Percentiles rank a stretch among this genome's conserved stretches.
Conservation (phyloP, 768 basidiomycete genomes). For the Royoungia palumana region DNA sequence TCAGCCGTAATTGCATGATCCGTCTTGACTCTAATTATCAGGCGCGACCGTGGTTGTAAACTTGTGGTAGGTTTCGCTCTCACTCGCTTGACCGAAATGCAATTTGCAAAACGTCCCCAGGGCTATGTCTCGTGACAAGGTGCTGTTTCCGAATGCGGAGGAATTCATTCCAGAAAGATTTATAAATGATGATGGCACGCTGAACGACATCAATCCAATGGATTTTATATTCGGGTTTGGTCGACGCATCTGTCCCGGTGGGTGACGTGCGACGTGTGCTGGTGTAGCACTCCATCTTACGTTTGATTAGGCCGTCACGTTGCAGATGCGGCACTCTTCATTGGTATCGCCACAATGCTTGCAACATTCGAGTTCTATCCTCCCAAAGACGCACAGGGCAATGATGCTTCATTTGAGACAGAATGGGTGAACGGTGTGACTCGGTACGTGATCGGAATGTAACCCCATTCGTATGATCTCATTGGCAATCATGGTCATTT, state of each 20-base stretch:
- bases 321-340: slow-evolving; percentile 6
- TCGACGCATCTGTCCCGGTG: slow-evolving; percentile 6
- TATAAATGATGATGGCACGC: slow-evolving; percentile 5
- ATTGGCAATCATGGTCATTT: too few species aligned
- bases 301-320: background rate
- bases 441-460: background rate
- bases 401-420: background rate
- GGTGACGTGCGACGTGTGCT: background rate
- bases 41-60: too few species aligned
- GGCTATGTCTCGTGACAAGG: slow-evolving; percentile 12
- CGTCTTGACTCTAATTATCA: too few species aligned
- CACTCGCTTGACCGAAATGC: background rate
- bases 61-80: too few species aligned
- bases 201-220: slow-evolving; percentile 5
- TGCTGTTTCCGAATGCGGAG: slow-evolving; percentile 9
- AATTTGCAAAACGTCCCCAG: background rate
- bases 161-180: slow-evolving; percentile 9
- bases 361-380: slow-evolving; percentile 8
- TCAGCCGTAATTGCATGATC: too few species aligned
- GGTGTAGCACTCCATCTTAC: background rate
- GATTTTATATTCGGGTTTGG: slow-evolving; percentile 16
- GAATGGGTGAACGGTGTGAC: slow-evolving; percentile 8
- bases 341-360: slow-evolving; percentile 11
- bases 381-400: background rate
- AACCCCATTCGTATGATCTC: background rate